Evolutionary conservation across 169 alveolate species (phyloP), one percentile per base, ranked within the genome.

Genomic region (Perkinsus marinus): DNA sequence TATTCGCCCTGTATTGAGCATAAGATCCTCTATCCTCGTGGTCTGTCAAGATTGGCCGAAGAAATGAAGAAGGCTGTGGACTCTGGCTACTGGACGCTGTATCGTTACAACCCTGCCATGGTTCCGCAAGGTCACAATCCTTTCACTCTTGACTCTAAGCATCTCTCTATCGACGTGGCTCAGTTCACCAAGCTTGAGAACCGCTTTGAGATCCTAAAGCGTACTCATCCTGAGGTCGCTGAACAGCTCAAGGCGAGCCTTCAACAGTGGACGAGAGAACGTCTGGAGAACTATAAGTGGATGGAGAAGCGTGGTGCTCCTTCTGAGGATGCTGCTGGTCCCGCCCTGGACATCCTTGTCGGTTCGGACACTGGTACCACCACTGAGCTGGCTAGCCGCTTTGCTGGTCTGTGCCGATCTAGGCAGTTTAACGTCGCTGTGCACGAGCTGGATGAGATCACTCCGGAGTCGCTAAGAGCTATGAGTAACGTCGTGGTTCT

Each of bases 1-100:
- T 94, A 94, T 91, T 90, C 96, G 38, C 94, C 96, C 19, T 94
- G 96, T 89, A 94, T 92, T 69, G 95, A 94, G 90, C 96, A 94
- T 90, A 94, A 95, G 39, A 92, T 93, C 92, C 90, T 91, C 39
- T 91, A 93, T 16, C 79, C 39, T 90, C 69, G 37, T 16, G 69
- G 38, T 13, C 43, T 92, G 90, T 41, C 90, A n/a, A 46, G 89
- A 36, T 93, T 92, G 90, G 93, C 91, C 13, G 95, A 93, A 34
- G 89, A 92, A 39, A 93, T 93, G 90, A 93, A 93, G 92, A 89
- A 91, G 39, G 95, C 95, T 0, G 95, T 94, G 34, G 95, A 93
- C 91, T 92, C 94, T 43, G 95, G 95, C 3, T 94, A 94, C 90
- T 94, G 95, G 95, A 94, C 94, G 36, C 90, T 94, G 90, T 94